Conservation (phyloP, 2,329 filamentous ascomycete species). For the Fusarium sp. region DNA sequence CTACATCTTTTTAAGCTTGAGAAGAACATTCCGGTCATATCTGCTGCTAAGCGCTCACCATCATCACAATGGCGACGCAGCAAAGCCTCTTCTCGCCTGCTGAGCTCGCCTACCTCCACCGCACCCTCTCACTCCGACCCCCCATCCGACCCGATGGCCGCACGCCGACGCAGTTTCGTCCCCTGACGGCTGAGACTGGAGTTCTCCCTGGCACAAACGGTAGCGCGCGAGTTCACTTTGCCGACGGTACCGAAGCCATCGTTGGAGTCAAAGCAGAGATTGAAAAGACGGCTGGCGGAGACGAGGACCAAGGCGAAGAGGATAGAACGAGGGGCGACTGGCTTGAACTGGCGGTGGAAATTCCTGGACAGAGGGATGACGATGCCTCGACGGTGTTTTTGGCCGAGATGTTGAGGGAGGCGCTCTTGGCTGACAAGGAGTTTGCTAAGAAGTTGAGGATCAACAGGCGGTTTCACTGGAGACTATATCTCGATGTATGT, state of each 20-base stretch:
- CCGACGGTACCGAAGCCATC: constrained; percentile 94
- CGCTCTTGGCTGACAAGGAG: constrained; percentile 78
- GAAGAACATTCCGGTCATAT: not conserved
- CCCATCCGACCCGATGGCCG: constrained; percentile 93
- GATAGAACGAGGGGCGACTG: constrained; percentile 71
- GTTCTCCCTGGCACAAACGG: constrained; percentile 92
- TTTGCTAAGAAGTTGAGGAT: constrained; percentile 83
- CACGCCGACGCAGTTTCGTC: constrained; percentile 86
- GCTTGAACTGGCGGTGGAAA: constrained; percentile 92
- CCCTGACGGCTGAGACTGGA: constrained; percentile 88
- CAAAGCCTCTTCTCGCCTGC: constrained; percentile 88
- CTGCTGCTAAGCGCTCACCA: not conserved
- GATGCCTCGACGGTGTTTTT: constrained; percentile 90
- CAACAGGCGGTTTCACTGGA: constrained; percentile 95
- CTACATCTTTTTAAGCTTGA: not conserved
- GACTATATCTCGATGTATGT: constrained; percentile 91
- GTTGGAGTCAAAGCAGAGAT: constrained; percentile 97
- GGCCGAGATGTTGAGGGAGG: constrained; percentile 88
- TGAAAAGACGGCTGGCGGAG: constrained; percentile 70
- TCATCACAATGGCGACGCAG: constrained; percentile 70
- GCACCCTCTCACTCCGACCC: constrained; percentile 82
- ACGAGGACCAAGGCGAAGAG: constrained; percentile 53
- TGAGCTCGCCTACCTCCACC: constrained; percentile 95
- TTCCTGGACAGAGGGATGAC: constrained; percentile 91
- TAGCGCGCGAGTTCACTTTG: constrained; percentile 91